Percentiles rank a stretch among this genome's conserved stretches.
Evolutionary conservation across 2,329 filamentous ascomycete species (phyloP).

Genomic region (Nannizziopsis arthrosporioides): DNA sequence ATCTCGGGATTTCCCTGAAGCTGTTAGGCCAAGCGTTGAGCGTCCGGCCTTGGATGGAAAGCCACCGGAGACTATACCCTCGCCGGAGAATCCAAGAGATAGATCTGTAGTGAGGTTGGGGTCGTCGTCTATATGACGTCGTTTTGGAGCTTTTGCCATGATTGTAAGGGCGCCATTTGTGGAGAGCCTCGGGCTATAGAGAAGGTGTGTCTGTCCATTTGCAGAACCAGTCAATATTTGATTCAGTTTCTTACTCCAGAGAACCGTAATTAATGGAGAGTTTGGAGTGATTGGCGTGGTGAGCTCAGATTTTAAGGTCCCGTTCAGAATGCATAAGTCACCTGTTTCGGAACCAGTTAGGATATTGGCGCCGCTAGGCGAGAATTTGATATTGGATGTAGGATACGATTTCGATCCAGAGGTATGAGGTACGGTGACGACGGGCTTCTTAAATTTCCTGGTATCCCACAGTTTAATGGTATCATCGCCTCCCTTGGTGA

Average conservation of each 20-base stretch:
- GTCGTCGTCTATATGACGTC: conserved; percentile 90
- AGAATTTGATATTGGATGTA: conserved; percentile 80
- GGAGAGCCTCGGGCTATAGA: conserved; percentile 82
- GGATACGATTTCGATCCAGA: conserved; percentile 77
- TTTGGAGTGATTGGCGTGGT: conserved; percentile 82
- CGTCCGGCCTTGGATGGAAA: conserved; percentile 58
- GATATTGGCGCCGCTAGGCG: conserved; percentile 69
- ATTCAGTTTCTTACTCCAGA: conserved; percentile 91
- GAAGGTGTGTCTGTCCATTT: conserved; percentile 76
- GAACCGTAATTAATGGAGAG: conserved; percentile 67
- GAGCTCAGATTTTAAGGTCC: conserved; percentile 72
- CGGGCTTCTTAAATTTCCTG: conserved; percentile 81
- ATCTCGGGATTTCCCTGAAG: conserved; percentile 64
- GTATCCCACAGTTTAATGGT: conserved; percentile 95
- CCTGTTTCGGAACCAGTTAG: conserved; percentile 80
- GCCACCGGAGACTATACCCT: conserved; percentile 61
- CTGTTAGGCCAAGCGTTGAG: conserved; percentile 62
- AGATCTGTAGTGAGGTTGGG: conserved; percentile 75
- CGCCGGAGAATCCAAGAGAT: conserved; percentile 66
- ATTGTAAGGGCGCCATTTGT: conserved; percentile 71
- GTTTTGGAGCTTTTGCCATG: conserved; percentile 88
- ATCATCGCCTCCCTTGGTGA: conserved; percentile 83
- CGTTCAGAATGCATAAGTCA: conserved; percentile 84
- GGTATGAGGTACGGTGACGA: conserved; percentile 64
- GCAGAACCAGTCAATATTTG: conserved; percentile 91